Evolutionary conservation across 2,329 filamentous ascomycete species (phyloP).

Genomic region (Botrytis fragariae): DNA sequence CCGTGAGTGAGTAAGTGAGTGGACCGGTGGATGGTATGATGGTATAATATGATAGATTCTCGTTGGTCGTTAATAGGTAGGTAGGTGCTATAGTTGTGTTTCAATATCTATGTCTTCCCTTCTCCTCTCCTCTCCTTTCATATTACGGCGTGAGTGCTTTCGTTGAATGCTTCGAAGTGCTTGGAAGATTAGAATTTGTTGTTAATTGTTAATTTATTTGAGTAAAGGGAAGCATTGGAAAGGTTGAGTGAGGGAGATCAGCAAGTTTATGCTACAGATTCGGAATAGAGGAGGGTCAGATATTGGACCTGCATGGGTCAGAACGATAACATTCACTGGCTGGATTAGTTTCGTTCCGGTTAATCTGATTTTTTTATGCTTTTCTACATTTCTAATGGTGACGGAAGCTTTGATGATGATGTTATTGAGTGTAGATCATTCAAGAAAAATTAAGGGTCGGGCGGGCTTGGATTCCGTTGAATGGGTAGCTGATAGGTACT

Average conservation of each 20-base stretch:
- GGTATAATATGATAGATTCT: background rate
- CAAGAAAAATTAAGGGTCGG: background rate
- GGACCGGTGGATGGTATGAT: background rate
- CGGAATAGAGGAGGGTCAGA: background rate
- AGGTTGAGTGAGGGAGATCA: background rate
- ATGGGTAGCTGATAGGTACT: background rate
- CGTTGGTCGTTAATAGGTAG: background rate
- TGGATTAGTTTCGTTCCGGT: background rate
- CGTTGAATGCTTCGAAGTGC: background rate
- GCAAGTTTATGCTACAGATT: background rate
- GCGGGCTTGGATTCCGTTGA: background rate
- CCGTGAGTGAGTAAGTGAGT: background rate
- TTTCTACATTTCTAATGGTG: background rate
- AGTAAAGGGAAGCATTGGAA: background rate
- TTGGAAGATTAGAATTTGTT: background rate
- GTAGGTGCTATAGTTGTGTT: background rate
- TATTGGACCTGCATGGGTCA: background rate
- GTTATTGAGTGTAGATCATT: constrained; percentile 7
- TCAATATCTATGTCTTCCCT: background rate
- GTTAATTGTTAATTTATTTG: background rate
- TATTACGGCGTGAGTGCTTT: background rate
- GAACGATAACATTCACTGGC: background rate
- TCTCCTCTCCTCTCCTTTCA: background rate
- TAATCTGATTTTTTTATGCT: background rate
- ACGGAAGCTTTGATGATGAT: background rate